Evolutionary conservation across 371 early-diverging fungal species (phyloP).

Genomic region (Vairimorpha ceranae): DNA sequence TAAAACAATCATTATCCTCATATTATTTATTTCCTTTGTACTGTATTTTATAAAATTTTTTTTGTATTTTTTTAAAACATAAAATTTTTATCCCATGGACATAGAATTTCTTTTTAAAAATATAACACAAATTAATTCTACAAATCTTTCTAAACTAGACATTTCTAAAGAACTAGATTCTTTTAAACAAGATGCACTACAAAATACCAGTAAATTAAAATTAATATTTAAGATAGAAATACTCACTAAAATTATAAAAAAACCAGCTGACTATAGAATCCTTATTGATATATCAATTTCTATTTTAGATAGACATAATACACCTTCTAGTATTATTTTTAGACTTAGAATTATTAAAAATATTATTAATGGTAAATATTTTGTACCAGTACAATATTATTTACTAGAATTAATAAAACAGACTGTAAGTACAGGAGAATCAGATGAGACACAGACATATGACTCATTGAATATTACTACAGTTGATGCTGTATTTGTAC

Average conservation of each 20-base stretch:
- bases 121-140: background rate
- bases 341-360: slow-evolving; percentile 24
- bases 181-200: background rate
- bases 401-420: slow-evolving; percentile 18
- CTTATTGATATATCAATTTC: slow-evolving; percentile 7
- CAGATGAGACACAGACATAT: background rate
- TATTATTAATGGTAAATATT: background rate
- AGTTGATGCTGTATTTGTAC: slow-evolving; percentile 10
- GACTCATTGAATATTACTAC: background rate
- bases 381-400: slow-evolving; percentile 10
- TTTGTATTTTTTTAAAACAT: background rate
- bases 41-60: background rate
- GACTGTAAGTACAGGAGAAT: background rate
- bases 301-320: slow-evolving; percentile 20
- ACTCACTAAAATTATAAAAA: slow-evolving; percentile 13
- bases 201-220: slow-evolving; percentile 4
- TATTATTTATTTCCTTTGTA: too few species aligned
- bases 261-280: slow-evolving; percentile 11
- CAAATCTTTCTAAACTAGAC: background rate
- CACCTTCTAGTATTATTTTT: slow-evolving; percentile 11
- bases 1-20: too few species aligned
- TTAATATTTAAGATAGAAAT: slow-evolving; percentile 22
- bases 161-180: background rate
- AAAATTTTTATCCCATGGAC: background rate
- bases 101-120: background rate